Percentiles rank a stretch among this genome's conserved stretches.
Evolutionary conservation across 2,329 filamentous ascomycete genomes (phyloP).

Genomic region (Neobulgaria alba): DNA sequence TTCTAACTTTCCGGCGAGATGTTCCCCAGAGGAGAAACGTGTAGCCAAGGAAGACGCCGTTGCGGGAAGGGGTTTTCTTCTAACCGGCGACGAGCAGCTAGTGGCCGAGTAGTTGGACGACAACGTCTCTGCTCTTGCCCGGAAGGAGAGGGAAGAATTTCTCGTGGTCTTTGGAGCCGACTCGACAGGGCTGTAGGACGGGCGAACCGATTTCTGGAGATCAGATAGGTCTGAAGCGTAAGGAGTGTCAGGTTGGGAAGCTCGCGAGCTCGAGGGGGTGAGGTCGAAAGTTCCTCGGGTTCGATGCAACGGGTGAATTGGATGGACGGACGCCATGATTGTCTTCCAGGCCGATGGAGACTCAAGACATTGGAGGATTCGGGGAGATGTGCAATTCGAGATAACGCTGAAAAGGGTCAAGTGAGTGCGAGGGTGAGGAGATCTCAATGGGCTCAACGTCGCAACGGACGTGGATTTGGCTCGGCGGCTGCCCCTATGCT

Average conservation of each 20-base stretch:
- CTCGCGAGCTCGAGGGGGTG: not conserved
- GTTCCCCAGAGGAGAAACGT: conserved; percentile 37
- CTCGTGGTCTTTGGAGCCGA: not conserved
- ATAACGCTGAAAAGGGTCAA: not conserved
- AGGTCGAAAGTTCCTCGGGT: not conserved
- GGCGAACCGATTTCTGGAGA: not conserved
- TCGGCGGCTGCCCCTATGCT: no score
- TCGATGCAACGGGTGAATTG: no score
- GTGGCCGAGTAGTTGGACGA: conserved; percentile 17
- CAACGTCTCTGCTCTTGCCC: not conserved
- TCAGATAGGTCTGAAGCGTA: not conserved
- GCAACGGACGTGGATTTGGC: no score
- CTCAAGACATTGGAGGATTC: not conserved
- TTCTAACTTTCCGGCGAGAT: conserved; percentile 30
- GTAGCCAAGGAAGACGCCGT: conserved; percentile 44
- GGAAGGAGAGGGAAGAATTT: not conserved
- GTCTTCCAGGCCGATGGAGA: not conserved
- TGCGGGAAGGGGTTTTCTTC: conserved; percentile 52
- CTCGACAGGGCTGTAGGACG: not conserved
- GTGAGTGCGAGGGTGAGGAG: not conserved
- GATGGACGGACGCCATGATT: not conserved
- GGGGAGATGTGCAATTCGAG: not conserved
- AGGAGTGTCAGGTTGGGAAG: not conserved
- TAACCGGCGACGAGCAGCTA: conserved; percentile 36
- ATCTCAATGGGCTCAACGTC: no score